Base-by-base conservation (phyloP, 495 filamentous ascomycete species). In the Lasiosphaeris hirsuta region DNA sequence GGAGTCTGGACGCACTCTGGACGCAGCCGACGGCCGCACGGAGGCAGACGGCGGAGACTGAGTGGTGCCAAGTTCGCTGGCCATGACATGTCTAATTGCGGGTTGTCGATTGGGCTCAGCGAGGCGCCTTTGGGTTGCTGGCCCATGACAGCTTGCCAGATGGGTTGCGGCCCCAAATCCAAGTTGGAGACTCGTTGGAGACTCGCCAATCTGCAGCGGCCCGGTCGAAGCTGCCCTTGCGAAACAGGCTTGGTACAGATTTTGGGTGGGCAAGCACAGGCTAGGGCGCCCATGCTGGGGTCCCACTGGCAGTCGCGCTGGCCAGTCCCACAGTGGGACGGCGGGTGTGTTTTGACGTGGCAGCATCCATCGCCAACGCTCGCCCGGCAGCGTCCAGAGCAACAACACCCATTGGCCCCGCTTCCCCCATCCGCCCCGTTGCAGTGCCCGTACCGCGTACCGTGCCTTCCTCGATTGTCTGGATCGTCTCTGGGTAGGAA, bases 301-400 rank as follows among this genome's bases (percentile, higher is more conserved):
- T 13, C 52, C 35, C 43, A 23, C 44, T 57, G 46, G 51, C 56
- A 35, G 55, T 47, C 4, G 51, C 10, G 9, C 10, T 34, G 49
- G 36, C 9, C n/a, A 40, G 33, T 11, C 39, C 33, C 13, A 37
- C 15, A 36, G 17, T 7, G 49, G 10, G 11, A 15, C 13, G 17
- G 49, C 39, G 49, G 49, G 15, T 19, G 37, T 37, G 53, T 19
- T 47, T 67, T 63, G 67, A 69, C 67, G 67, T 69, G 67, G 67
- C 67, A 69, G 61, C 53, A 56, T 58, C 34, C 41, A 39, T 46
- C 36, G 60, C 67, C 67, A 69, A 50, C 54, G 34, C 45, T 50
- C 35, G 40, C 23, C 42, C 37, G 54, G 44, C 54, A 43, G 45
- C 37, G 34, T 18, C 54, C 45, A 33, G 18, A 10, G 11, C 10